Evolutionary conservation across 306 rosid species (phyloP).

Genomic region (Vigna trinervia): DNA sequence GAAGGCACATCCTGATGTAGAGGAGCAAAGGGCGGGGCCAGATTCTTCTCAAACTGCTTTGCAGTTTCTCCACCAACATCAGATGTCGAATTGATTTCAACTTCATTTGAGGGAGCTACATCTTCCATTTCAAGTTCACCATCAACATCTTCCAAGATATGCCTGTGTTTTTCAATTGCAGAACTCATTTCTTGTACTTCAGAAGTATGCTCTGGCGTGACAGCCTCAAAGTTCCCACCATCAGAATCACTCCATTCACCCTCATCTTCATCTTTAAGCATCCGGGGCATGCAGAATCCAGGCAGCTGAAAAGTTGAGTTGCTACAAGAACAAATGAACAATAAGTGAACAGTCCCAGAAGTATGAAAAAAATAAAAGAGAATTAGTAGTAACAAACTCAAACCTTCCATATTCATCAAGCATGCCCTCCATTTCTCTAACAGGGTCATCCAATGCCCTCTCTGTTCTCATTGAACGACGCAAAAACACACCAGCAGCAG

Average conservation of each 20-base stretch:
- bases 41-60: constrained; percentile 54
- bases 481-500: constrained; percentile 65
- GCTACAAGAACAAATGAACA: constrained; percentile 58
- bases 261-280: constrained; percentile 85
- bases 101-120: constrained; percentile 84
- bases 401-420: constrained; percentile 99
- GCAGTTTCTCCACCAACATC: constrained; percentile 50
- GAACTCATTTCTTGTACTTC: constrained; percentile 58
- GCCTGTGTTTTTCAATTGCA: constrained; percentile 72
- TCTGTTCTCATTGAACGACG: constrained; percentile 85
- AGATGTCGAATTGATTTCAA: constrained; percentile 58
- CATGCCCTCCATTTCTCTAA: constrained; percentile 99
- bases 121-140: constrained; percentile 99
- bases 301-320: constrained; percentile 94
- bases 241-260: constrained; percentile 95
- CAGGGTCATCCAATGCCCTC: constrained; percentile 91
- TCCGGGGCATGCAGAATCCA: constrained; percentile 92
- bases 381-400: constrained; percentile 46
- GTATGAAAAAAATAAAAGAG: background rate
- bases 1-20: constrained; percentile 65
- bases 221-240: constrained; percentile 92
- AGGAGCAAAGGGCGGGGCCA: constrained; percentile 53
- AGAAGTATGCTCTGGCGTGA: constrained; percentile 85
- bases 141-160: constrained; percentile 94
- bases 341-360: constrained; percentile 27